These are phyloP conservation scores for Thymus quinquecostatus DNA, from an alignment of 257 asterid species.

Conservation along the genomic window DNA sequence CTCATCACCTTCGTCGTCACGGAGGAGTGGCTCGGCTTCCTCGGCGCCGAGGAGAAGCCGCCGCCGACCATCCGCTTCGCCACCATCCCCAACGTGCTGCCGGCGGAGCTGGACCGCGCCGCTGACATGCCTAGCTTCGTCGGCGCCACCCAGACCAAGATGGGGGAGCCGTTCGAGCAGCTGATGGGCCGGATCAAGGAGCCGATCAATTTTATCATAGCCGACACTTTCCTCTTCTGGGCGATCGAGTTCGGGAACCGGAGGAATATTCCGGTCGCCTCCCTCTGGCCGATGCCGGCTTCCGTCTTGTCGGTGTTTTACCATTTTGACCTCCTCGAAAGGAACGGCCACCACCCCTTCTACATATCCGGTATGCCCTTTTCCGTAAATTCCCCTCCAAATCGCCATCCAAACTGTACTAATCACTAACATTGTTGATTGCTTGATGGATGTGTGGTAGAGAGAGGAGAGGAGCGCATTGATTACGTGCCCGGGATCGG, in stretches of 20 bases:
- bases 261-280: slow-evolving; percentile 76
- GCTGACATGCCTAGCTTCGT: slow-evolving; percentile 58
- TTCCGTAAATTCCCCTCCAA: neutral
- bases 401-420: too few relatives aligned
- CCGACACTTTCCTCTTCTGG: slow-evolving; percentile 60
- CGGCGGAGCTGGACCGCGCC: slow-evolving; percentile 58
- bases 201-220: slow-evolving; percentile 43
- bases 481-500: slow-evolving; percentile 55
- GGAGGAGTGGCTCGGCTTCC: slow-evolving; percentile 71
- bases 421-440: neutral
- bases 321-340: slow-evolving; percentile 52
- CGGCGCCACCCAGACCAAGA: slow-evolving; percentile 55
- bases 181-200: slow-evolving; percentile 47
- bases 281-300: slow-evolving; percentile 78
- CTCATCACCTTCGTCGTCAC: slow-evolving; percentile 59
- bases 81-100: slow-evolving; percentile 72
- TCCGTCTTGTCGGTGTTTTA: slow-evolving; percentile 51
- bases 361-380: slow-evolving; percentile 50
- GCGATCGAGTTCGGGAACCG: slow-evolving; percentile 54
- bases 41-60: slow-evolving; percentile 62
- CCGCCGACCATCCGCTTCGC: slow-evolving; percentile 51
- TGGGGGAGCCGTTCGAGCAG: slow-evolving; percentile 65
- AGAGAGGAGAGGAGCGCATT: slow-evolving; percentile 49
- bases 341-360: slow-evolving; percentile 49
- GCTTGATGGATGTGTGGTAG: slow-evolving; percentile 35